Evolutionary conservation across 2,329 filamentous ascomycete genomes (phyloP).

Genomic region (Calycina marina): DNA sequence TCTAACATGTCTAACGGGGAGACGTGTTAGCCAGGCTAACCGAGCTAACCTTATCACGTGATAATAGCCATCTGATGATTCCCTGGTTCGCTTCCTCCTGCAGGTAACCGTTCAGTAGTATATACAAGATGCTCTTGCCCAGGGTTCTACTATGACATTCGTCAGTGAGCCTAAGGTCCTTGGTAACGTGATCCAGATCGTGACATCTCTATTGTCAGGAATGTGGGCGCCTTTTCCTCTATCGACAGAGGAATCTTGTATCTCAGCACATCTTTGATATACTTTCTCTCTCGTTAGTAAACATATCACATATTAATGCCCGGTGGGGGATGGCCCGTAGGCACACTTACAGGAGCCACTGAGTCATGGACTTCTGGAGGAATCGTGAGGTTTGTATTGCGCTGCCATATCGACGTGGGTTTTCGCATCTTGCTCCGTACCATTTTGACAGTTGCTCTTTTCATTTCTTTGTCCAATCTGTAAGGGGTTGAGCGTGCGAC

Average conservation of each 20-base stretch:
- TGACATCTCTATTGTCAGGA: slow-evolving; percentile 10
- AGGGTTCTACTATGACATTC: too few relatives aligned
- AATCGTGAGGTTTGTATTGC: slow-evolving; percentile 6
- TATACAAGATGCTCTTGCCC: too few relatives aligned
- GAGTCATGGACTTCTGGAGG: slow-evolving; percentile 9
- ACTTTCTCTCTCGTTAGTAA: slow-evolving; percentile 10
- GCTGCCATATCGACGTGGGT: slow-evolving; percentile 6
- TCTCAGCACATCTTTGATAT: slow-evolving; percentile 8
- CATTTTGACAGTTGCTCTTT: slow-evolving; percentile 6
- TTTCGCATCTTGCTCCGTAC: slow-evolving; percentile 7
- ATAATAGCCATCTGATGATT: too few relatives aligned
- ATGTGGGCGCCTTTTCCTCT: slow-evolving; percentile 8
- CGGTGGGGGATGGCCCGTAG: slow-evolving; percentile 4
- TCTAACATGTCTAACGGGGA: too few relatives aligned
- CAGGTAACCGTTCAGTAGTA: too few relatives aligned
- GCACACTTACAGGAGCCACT: slow-evolving; percentile 9
- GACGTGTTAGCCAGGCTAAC: too few relatives aligned
- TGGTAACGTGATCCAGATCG: too few relatives aligned
- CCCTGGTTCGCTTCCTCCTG: too few relatives aligned
- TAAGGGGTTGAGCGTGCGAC: slow-evolving; percentile 6
- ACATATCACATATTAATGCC: slow-evolving; percentile 8
- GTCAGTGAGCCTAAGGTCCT: too few relatives aligned
- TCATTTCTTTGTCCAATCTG: slow-evolving; percentile 6
- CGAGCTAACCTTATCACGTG: too few relatives aligned
- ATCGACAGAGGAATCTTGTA: slow-evolving; percentile 8